Conservation (phyloP, 2,329 filamentous ascomycete genomes). For the Fusarium marasasianum region DNA sequence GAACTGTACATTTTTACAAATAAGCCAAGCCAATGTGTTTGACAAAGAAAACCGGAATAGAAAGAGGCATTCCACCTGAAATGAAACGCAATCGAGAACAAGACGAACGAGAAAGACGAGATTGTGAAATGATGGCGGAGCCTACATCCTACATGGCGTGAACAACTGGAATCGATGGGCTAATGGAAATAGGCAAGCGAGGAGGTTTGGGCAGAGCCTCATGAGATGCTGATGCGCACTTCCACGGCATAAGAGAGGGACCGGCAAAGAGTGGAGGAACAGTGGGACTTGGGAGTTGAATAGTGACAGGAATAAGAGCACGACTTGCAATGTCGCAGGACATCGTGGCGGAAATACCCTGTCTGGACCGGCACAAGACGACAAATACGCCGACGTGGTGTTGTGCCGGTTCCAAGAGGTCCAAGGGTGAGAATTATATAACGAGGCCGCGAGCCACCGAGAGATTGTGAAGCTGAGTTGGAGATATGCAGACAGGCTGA, state of each 20-base stretch:
- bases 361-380: conserved; percentile 31
- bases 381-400: conserved; percentile 28
- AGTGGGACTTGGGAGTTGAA: conserved; percentile 28
- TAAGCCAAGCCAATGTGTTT: conserved; percentile 30
- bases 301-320: conserved; percentile 12
- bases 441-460: conserved; percentile 20
- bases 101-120: conserved; percentile 5
- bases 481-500: not conserved
- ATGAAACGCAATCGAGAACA: conserved; percentile 15
- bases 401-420: conserved; percentile 1
- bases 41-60: conserved; percentile 42
- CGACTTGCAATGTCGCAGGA: conserved; percentile 26
- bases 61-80: conserved; percentile 35
- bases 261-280: conserved; percentile 36
- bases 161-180: conserved; percentile 39
- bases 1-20: conserved; percentile 48
- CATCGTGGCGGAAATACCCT: conserved; percentile 35
- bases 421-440: conserved; percentile 28
- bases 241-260: conserved; percentile 21
- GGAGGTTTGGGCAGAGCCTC: conserved; percentile 35
- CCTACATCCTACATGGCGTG: conserved; percentile 26
- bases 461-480: not conserved
- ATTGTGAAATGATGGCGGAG: conserved; percentile 28
- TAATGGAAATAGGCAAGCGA: conserved; percentile 36
- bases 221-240: conserved; percentile 35